Percentiles rank a stretch among this genome's conserved stretches.
Conservation (phyloP, 2,329 filamentous ascomycete genomes). For the Furcasterigmium sp. region DNA sequence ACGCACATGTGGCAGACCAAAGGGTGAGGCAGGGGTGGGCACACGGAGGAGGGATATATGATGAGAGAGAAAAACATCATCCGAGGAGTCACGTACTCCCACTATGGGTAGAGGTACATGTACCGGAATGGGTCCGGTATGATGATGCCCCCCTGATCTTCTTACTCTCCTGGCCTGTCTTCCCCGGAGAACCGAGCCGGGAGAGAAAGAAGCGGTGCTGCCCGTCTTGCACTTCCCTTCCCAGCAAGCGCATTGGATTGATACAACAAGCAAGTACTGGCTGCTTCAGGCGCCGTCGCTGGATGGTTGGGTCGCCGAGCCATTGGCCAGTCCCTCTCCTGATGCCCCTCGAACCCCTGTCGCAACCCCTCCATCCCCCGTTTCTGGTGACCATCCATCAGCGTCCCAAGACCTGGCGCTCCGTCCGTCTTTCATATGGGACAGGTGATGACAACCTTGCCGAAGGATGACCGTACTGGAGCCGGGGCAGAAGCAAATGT, state of each 20-base stretch:
- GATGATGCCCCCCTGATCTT: too few species aligned
- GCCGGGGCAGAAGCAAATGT: slow-evolving; percentile 1
- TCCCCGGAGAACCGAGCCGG: too few species aligned
- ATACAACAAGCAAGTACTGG: too few species aligned
- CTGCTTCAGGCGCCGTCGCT: neutral
- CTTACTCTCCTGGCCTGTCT: too few species aligned
- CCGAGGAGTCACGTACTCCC: too few species aligned
- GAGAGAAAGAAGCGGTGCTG: slow-evolving; percentile 1
- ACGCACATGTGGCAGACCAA: neutral
- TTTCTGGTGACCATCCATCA: neutral
- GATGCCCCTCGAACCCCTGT: neutral
- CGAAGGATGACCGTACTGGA: neutral
- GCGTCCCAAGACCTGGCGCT: too few species aligned
- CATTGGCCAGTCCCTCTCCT: neutral
- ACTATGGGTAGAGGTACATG: too few species aligned
- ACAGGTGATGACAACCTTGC: slow-evolving; percentile 9
- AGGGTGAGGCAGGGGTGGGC: slow-evolving; percentile 2
- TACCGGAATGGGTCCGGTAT: neutral
- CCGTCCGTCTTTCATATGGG: neutral
- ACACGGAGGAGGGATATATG: neutral
- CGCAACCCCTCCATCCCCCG: neutral
- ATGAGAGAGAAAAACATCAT: neutral
- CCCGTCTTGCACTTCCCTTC: neutral
- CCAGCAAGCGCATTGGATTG: slow-evolving; percentile 1
- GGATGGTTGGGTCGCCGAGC: neutral